These are phyloP conservation scores for Nemania serpens DNA, from an alignment of 2,329 filamentous ascomycete genomes.

Conservation along the genomic window DNA sequence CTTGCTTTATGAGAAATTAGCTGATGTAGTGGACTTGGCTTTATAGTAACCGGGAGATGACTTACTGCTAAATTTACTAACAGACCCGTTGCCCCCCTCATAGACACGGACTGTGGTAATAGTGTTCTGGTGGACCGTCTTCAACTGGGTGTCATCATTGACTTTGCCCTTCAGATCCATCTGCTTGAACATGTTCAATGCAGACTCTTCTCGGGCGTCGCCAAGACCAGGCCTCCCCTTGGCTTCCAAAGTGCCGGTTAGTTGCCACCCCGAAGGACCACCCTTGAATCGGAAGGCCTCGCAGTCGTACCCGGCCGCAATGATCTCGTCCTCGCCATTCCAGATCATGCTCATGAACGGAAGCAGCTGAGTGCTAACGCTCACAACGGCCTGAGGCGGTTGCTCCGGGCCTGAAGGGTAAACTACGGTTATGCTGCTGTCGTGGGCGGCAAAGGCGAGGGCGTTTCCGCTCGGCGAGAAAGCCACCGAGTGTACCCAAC, in stretches of 20 bases:
- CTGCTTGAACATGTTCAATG: slow-evolving; percentile 96
- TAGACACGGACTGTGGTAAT: slow-evolving; percentile 83
- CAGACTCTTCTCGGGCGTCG: slow-evolving; percentile 80
- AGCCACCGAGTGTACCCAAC: slow-evolving; percentile 91
- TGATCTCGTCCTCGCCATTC: slow-evolving; percentile 90
- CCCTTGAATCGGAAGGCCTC: slow-evolving; percentile 91
- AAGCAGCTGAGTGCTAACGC: slow-evolving; percentile 84
- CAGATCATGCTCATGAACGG: slow-evolving; percentile 93
- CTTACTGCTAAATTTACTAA: slow-evolving; percentile 88
- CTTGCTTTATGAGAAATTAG: slow-evolving; percentile 61
- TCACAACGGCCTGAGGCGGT: slow-evolving; percentile 87
- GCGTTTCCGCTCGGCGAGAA: slow-evolving; percentile 93
- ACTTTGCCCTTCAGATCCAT: slow-evolving; percentile 97
- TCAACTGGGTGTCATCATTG: slow-evolving; percentile 91
- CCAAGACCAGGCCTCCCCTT: slow-evolving; percentile 67
- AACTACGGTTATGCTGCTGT: slow-evolving; percentile 95
- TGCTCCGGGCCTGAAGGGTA: slow-evolving; percentile 92
- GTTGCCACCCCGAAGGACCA: slow-evolving; percentile 77
- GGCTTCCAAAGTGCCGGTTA: slow-evolving; percentile 78
- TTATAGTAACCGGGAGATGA: slow-evolving; percentile 32
- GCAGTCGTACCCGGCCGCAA: slow-evolving; percentile 88
- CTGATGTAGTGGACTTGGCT: slow-evolving; percentile 13
- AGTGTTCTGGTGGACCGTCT: slow-evolving; percentile 96
- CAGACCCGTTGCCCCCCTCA: slow-evolving; percentile 64
- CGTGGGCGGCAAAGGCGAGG: slow-evolving; percentile 92